Conservation (phyloP, 2,329 filamentous ascomycete genomes). For the Fusarium ramigenum region DNA sequence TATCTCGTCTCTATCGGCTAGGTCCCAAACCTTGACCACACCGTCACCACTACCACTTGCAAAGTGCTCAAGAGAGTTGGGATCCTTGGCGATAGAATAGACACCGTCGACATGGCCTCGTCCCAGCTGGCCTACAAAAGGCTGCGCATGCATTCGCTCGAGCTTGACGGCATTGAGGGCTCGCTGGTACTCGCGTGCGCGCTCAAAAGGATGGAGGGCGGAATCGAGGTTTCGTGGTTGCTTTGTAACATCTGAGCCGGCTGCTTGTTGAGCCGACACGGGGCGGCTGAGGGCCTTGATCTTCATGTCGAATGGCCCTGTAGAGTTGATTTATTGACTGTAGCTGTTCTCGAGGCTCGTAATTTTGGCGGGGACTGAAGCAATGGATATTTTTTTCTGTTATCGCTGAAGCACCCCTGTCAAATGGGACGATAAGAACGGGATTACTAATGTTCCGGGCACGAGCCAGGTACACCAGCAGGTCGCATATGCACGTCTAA, state of each 20-base stretch:
- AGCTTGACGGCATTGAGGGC: conserved; percentile 84
- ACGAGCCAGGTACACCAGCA: conserved; percentile 19
- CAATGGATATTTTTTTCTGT: conserved; percentile 43
- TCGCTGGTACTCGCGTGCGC: conserved; percentile 76
- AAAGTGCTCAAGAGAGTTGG: conserved; percentile 75
- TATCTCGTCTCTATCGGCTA: conserved; percentile 75
- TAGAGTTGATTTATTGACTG: neutral
- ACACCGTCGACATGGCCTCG: conserved; percentile 89
- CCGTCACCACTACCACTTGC: conserved; percentile 92
- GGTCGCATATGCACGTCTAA: conserved; percentile 36
- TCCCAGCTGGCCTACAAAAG: conserved; percentile 86
- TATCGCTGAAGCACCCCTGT: conserved; percentile 36
- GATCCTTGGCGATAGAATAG: conserved; percentile 83
- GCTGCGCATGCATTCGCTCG: conserved; percentile 84
- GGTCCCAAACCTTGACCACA: conserved; percentile 91
- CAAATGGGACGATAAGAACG: conserved; percentile 42
- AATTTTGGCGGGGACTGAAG: conserved; percentile 37
- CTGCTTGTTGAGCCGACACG: conserved; percentile 70
- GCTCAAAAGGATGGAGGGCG: conserved; percentile 88
- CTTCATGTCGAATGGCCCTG: conserved; percentile 55
- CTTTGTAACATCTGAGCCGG: conserved; percentile 72
- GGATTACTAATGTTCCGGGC: conserved; percentile 46
- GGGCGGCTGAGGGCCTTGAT: conserved; percentile 75
- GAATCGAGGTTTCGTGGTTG: conserved; percentile 81
- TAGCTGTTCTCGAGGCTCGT: conserved; percentile 16